Conservation (phyloP, 352 stramenopile genomes). For the Phytophthora sp. region DNA sequence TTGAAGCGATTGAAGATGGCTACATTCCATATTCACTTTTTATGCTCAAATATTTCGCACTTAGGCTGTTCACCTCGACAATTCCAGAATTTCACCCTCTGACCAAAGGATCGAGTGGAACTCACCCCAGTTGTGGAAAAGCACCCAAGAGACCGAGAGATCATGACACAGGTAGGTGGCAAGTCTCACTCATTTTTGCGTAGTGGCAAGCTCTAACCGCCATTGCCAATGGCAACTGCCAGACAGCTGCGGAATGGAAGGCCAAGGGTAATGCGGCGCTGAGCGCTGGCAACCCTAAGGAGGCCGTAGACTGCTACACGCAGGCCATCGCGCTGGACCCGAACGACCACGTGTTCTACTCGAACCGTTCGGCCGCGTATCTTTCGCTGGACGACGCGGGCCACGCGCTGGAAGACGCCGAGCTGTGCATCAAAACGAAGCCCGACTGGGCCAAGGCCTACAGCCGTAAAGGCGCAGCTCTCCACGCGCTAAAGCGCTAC, state of each 20-base stretch:
- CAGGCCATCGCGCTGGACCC: constrained; percentile 96
- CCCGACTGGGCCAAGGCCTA: constrained; percentile 97
- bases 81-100: constrained; percentile 38
- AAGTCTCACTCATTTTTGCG: background rate
- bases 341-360: constrained; percentile 98
- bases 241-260: constrained; percentile 86
- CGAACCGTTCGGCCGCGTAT: constrained; percentile 99
- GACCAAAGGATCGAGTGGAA: constrained; percentile 31
- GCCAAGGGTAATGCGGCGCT: constrained; percentile 96
- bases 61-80: constrained; percentile 4
- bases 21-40: no score
- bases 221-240: background rate
- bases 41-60: constrained; percentile 10
- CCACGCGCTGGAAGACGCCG: constrained; percentile 96
- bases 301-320: constrained; percentile 97
- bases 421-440: constrained; percentile 96
- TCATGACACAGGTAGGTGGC: constrained; percentile 36
- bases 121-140: constrained; percentile 29
- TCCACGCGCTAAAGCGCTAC: constrained; percentile 93
- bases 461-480: constrained; percentile 96
- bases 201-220: background rate
- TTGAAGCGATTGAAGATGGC: constrained; percentile 8
- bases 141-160: constrained; percentile 3
- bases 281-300: constrained; percentile 91
- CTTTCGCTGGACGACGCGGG: constrained; percentile 92